Percentiles rank a stretch among this genome's conserved stretches.
Conservation (phyloP, 441 rosid species). For the Corymbia citriodora region DNA sequence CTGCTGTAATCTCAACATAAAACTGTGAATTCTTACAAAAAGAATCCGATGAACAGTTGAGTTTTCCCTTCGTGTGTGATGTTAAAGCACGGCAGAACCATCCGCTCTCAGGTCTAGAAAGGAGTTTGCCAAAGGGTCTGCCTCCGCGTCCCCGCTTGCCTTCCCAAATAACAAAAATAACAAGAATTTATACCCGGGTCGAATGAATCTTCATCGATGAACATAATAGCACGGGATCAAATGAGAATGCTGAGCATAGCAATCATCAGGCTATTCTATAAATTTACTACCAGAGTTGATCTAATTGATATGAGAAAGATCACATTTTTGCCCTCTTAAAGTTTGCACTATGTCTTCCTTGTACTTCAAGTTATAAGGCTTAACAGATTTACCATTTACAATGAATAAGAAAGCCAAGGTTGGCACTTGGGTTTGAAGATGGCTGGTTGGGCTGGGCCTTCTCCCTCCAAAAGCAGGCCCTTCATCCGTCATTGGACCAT, state of each 20-base stretch:
- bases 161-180: not conserved
- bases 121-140: not conserved
- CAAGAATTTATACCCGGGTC: fast-evolving
- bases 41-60: not conserved
- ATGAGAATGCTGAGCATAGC: not conserved
- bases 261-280: not conserved
- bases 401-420: not conserved
- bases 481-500: not conserved
- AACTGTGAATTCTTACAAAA: not conserved
- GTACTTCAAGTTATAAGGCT: not conserved
- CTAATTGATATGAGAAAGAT: not conserved
- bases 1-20: not conserved
- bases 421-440: not conserved
- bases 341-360: not conserved
- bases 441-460: not conserved
- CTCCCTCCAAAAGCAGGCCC: not conserved
- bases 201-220: not conserved
- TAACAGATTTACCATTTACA: not conserved
- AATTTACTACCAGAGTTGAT: not conserved
- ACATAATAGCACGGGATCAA: not conserved
- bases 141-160: not conserved
- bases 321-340: not conserved
- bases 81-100: not conserved
- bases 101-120: not conserved
- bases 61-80: not conserved